Base-by-base conservation (phyloP, 192 early-diverging fungal species). In the Linnemannia elongata region DNA sequence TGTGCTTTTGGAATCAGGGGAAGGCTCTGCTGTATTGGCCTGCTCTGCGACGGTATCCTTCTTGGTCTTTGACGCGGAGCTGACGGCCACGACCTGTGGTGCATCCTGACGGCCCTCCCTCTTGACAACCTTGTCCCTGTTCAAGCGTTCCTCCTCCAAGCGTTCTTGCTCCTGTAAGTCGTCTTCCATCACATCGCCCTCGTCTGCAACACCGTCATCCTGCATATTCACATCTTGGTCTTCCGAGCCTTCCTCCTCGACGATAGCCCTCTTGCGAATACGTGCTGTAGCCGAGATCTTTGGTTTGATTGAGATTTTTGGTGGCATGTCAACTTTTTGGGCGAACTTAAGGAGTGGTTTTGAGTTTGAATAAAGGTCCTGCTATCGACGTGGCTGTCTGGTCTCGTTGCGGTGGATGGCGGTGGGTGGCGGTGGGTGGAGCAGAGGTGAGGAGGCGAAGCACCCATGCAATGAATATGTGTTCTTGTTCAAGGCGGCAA, bases 221-320 rank as follows among this genome's bases (percentile, higher is more conserved):
- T 35, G 36, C 72, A 75, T 74, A 1, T 70, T 33, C 7, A 35
- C 57, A 24, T 87, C 76, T 9, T 81, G 36, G 35, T 87, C 60
- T 10, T 33, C 85, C 6, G 80, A 81, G 18, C 80, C 79, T 18
- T 78, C 76, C 30, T 73, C 80, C 49, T 81, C 79, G 33, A 17
- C 60, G 27, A 73, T 24, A 45, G n/a, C 52, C 38, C 72, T 66
- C 20, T 87, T 87, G 35, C 85, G 78, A 55, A 76, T 72, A 66
- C 85, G 79, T 27, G 85, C 85, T 6, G 70, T 54, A 27, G 69
- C 72, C 38, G 69, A 13, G 39, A 81, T 38, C 33, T 69, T 87
- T 18, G 85, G 85, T 33, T 87, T 87, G 72, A 87, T 81, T 18
- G 60, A 75, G 55, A 75, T 30, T 78, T 81, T 87, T 18, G 85